Evolutionary conservation across 345 rosid species (phyloP), one percentile per base, ranked within the genome.

Genomic region (Linum tenue): DNA sequence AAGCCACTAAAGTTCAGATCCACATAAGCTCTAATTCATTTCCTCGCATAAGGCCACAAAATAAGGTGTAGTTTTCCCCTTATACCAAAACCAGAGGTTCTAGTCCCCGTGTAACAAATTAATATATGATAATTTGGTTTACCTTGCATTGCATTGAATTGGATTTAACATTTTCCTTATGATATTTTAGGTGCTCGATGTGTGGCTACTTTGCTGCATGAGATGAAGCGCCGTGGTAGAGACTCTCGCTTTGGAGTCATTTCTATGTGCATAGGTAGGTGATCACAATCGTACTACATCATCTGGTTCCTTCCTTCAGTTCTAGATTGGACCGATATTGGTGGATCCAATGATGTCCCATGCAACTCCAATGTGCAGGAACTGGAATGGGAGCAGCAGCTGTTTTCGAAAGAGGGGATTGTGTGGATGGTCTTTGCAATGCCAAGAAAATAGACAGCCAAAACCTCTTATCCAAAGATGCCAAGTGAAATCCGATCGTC

Each of bases 381-480:
- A 70, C 85, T 0, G 94, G 94, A 7, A 87, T 89, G 97, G 94
- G 98, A 15, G 97, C 97, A 15, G 94, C 97, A 39, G 98, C 91
- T 57, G 96, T 89, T 66, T 81, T 92, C 0, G 97, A 87, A 67
- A 85, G 91, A 75, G 97, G 97, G 56, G 96, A 86, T 69, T 72
- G 72, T 17, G 77, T 64, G 5, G 96, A 92, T 59, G 82, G 71
- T 53, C 44, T 83, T 5, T 70, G 82, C 62, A 82, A 85, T 42
- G 84, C 82, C 56, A 73, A 73, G 48, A 63, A 59, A n/a, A 71
- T 63, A 59, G 66, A 70, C 60, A 76, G 62, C 31, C 70, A 65
- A 15, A 48, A 56, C 36, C 76, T 75, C 55, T 74, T 84, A 63
- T 82, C 83, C 3, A 75, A 67, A 69, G 77, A 69, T 70, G 77